A percentile compares a stretch with the other conserved stretches of the same genome.
Evolutionary conservation across 78 protist species (phyloP).

Genomic region (Reticulomyxa filosa): DNA sequence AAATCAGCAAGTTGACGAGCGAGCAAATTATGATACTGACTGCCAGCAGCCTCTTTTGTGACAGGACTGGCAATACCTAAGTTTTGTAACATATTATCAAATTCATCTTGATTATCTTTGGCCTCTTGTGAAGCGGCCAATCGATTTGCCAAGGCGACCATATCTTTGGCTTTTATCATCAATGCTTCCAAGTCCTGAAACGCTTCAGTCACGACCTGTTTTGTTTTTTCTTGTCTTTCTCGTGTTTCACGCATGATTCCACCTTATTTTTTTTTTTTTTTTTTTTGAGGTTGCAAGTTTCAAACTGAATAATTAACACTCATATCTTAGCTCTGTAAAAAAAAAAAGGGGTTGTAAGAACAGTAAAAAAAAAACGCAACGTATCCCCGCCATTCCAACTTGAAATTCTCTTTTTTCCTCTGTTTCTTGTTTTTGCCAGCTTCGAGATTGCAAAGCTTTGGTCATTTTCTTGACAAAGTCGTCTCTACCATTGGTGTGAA

Average conservation of each 20-base stretch:
- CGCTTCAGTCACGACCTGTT: not conserved
- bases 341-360: too few relatives aligned
- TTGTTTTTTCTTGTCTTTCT: too few relatives aligned
- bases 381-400: too few relatives aligned
- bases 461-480: not conserved
- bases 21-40: constrained; percentile 11
- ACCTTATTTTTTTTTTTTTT: not conserved
- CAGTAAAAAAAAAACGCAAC: too few relatives aligned
- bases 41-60: not conserved
- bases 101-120: not conserved
- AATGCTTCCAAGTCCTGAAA: not conserved
- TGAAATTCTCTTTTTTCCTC: not conserved
- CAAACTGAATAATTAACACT: not conserved
- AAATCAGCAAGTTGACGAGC: constrained; percentile 28
- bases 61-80: constrained; percentile 22
- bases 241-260: too few relatives aligned
- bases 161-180: not conserved
- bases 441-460: not conserved
- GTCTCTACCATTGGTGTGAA: not conserved
- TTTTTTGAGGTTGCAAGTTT: not conserved
- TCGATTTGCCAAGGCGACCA: not conserved
- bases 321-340: too few relatives aligned
- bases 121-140: not conserved
- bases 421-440: not conserved
- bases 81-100: not conserved